Conservation (phyloP, 1,139 yeast species). For the Kodamaea arcana region DNA sequence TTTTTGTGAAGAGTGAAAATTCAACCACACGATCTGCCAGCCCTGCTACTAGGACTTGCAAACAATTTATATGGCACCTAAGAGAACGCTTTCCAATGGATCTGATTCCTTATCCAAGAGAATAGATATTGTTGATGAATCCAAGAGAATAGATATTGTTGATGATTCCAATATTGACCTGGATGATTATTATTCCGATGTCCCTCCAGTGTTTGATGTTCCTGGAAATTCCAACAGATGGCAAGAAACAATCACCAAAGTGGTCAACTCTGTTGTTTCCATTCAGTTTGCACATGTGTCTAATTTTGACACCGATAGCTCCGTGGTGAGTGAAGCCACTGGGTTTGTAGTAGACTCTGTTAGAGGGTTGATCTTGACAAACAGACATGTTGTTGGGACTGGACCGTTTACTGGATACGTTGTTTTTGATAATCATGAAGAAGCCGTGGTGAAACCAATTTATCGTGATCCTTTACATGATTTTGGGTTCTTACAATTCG, state of each 20-base stretch:
- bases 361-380: conserved; percentile 80
- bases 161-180: conserved; percentile 1
- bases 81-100: conserved; percentile 10
- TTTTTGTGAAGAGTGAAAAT: too few relatives aligned
- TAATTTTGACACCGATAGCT: conserved; percentile 80
- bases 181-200: conserved; percentile 3
- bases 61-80: conserved; percentile 2
- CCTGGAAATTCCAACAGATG: conserved; percentile 32
- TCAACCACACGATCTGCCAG: too few relatives aligned
- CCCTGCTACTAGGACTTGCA: too few relatives aligned
- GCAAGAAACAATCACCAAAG: conserved; percentile 79
- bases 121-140: background rate
- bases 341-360: conserved; percentile 91
- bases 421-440: conserved; percentile 92
- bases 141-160: background rate
- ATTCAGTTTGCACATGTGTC: conserved; percentile 86
- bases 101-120: conserved; percentile 4
- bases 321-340: conserved; percentile 84
- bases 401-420: conserved; percentile 92
- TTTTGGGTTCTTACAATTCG: conserved; percentile 75
- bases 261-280: conserved; percentile 83
- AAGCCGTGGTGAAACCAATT: conserved; percentile 78
- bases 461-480: conserved; percentile 86
- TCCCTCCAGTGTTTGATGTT: conserved; percentile 2
- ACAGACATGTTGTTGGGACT: conserved; percentile 92